phyloP scores from a whole-genome alignment of 306 rosid species.

The Sindora glabra region DNA sequence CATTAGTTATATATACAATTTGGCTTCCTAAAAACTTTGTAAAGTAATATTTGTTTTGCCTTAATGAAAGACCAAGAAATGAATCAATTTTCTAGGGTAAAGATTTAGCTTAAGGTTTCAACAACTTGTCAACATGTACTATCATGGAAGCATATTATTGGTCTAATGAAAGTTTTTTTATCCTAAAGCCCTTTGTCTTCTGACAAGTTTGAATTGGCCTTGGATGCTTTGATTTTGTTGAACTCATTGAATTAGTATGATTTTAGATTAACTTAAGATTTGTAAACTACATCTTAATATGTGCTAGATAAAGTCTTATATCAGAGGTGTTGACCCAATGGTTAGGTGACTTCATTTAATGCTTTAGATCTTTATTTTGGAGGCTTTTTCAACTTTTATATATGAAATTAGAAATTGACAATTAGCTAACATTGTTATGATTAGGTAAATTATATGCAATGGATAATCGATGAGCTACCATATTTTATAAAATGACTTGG shows the following conservation, averaged over 20 bases:
- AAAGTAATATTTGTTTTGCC: not conserved
- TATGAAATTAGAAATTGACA: not conserved
- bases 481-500: too few species aligned
- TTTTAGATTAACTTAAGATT: too few species aligned
- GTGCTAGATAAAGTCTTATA: too few species aligned
- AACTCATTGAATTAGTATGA: too few species aligned
- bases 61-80: not conserved
- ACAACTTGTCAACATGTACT: not conserved
- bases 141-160: too few species aligned
- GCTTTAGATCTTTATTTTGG: not conserved
- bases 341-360: not conserved
- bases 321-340: not conserved
- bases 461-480: slow-evolving; percentile 49
- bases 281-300: not conserved
- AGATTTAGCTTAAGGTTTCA: not conserved
- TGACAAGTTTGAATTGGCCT: too few species aligned
- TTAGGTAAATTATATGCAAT: slow-evolving; percentile 47
- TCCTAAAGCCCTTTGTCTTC: too few species aligned
- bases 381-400: not conserved
- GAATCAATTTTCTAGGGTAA: not conserved
- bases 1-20: not conserved
- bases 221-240: too few species aligned
- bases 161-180: too few species aligned
- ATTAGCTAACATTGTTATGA: not conserved
- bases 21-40: not conserved